Evolutionary conservation across 2,329 filamentous ascomycete genomes (phyloP).

Genomic region (Lachnellula subtilissima): DNA sequence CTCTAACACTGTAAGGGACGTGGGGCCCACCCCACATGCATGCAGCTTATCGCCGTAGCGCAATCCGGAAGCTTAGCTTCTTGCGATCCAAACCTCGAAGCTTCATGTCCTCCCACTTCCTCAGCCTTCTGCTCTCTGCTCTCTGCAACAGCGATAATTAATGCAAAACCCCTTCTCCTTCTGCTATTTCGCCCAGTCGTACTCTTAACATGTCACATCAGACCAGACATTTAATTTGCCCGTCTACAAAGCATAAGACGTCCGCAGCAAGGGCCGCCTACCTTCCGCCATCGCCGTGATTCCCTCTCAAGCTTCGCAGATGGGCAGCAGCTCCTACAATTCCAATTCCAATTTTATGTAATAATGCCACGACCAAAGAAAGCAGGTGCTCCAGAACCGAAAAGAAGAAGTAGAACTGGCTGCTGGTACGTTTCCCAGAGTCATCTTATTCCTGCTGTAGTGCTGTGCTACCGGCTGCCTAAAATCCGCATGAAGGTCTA

Average conservation of each 20-base stretch:
- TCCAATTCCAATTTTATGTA: not conserved
- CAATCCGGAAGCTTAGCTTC: not conserved
- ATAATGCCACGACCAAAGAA: conserved; percentile 63
- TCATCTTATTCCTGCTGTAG: conserved; percentile 1
- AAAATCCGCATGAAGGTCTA: not conserved
- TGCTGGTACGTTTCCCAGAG: conserved; percentile 50
- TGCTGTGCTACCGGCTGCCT: not conserved
- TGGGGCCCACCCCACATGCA: not conserved
- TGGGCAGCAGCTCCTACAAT: not conserved
- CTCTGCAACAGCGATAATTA: not conserved
- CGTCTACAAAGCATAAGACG: conserved; percentile 4
- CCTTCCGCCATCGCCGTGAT: not conserved
- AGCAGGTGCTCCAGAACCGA: conserved; percentile 58
- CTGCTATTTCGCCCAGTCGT: not conserved
- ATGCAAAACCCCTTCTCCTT: not conserved
- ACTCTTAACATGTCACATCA: conserved; percentile 3
- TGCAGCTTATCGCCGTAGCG: conserved; percentile 6
- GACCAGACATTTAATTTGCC: not conserved
- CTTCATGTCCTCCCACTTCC: not conserved
- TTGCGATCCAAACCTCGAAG: not conserved
- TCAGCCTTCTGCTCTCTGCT: not conserved
- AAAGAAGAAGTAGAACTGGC: conserved; percentile 62
- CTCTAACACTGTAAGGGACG: not conserved
- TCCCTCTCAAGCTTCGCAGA: not conserved
- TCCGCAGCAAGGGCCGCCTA: not conserved